Percentiles rank a stretch among this genome's conserved stretches.
Evolutionary conservation across 257 asterid genomes (phyloP).

Genomic region (Orobanche coerulescens): DNA sequence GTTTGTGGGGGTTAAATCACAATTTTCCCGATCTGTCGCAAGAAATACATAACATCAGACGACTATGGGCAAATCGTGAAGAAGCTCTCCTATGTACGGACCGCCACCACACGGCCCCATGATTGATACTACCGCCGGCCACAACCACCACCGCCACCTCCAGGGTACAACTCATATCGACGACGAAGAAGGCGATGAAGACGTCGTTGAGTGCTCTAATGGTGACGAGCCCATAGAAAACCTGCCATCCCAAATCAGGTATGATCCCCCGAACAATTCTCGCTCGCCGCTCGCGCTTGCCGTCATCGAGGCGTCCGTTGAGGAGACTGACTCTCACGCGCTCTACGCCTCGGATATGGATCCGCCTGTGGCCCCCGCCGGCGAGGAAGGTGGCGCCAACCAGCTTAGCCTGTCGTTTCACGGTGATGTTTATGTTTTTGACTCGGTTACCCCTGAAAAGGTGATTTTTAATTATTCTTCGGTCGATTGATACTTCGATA

Average conservation of each 20-base stretch:
- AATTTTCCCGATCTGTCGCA: no score
- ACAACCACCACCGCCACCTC: slow-evolving; percentile 30
- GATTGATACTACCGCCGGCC: slow-evolving; percentile 37
- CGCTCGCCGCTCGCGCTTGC: slow-evolving; percentile 67
- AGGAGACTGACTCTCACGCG: slow-evolving; percentile 36
- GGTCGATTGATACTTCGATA: neutral
- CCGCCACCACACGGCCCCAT: slow-evolving; percentile 47
- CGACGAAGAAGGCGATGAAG: slow-evolving; percentile 48
- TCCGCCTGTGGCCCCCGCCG: slow-evolving; percentile 21
- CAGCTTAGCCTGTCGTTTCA: slow-evolving; percentile 96
- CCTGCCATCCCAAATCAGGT: slow-evolving; percentile 54
- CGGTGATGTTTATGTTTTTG: slow-evolving; percentile 92
- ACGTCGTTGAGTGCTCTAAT: slow-evolving; percentile 37
- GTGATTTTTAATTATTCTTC: slow-evolving; percentile 23
- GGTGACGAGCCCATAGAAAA: slow-evolving; percentile 46
- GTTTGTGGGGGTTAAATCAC: no score
- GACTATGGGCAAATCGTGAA: slow-evolving; percentile 27
- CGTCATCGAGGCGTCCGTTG: slow-evolving; percentile 38
- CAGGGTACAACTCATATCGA: slow-evolving; percentile 31
- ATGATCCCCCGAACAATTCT: slow-evolving; percentile 40
- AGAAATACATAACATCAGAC: slow-evolving; percentile 19
- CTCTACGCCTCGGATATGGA: slow-evolving; percentile 44
- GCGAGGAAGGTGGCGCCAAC: slow-evolving; percentile 57
- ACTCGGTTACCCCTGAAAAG: slow-evolving; percentile 91
- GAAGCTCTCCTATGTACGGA: slow-evolving; percentile 39